Base-by-base conservation (phyloP, 805 yeast species). In the Saccharomyces mikatae region DNA sequence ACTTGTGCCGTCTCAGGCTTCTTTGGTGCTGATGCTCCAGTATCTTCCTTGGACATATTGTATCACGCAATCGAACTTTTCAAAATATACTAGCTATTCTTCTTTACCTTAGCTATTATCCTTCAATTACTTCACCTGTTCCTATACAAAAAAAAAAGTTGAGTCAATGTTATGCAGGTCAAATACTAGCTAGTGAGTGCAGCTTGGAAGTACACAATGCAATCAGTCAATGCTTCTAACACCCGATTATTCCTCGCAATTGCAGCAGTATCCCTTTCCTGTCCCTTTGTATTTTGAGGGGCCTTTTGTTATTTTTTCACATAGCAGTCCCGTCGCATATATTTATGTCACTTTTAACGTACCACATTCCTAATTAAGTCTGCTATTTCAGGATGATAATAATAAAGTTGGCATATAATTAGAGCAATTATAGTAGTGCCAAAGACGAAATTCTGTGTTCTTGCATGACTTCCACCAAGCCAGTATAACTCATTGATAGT, bases 1-100 rank as follows among this genome's bases (percentile, higher is more conserved):
- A 56, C 58, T 50, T 59, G 61, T 28, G 57, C 60, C 49, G 57
- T 52, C 30, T 53, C 58, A 11, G 60, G 57, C 50, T 52, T 55
- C n/a, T 52, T 36, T 2, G 11, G 24, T 6, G 13, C 44, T 36
- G 22, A 2, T 17, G 24, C 44, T 11, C 44, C 44, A 17, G 44
- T 36, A 36, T 36, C 24, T 21, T 36, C 44, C 10, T 36, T 36
- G 13, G 44, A 17, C 44, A 36, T 36, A 10, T 36, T 17, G 44
- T 36, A 17, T 17, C 44, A 36, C 44, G 17, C 24, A 36, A 36
- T 36, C 17, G 44, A 36, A 17, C 13, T 17, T 9, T 17, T 36
- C 44, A 14, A 22, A 36, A 36, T 36, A 17, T 24, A 8, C 44
- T n/a, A 9, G 44, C 10, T 36, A 9, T 36, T 6, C 13, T 9